Evolutionary conservation across 2,329 filamentous ascomycete genomes (phyloP), one percentile per base, ranked within the genome.

Genomic region (Microcyclosporella mali): DNA sequence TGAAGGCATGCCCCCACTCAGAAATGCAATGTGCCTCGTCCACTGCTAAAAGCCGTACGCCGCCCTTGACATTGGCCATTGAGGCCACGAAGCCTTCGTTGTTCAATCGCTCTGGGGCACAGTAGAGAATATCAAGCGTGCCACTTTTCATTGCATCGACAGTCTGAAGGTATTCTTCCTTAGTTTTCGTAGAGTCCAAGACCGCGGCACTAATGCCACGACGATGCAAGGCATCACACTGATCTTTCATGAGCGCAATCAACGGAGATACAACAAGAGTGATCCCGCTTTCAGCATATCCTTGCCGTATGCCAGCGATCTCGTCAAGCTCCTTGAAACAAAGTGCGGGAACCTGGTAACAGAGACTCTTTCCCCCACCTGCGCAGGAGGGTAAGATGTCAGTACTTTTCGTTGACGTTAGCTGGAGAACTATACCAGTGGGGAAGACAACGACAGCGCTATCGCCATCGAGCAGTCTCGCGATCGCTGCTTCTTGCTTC

Each of bases 11-110:
- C 0, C 54, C 54, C 54, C 45, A 52, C 47, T 77, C 73, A 3
- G 75, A 78, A 30, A 80, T 74, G 46, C 75, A 79, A 50, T 79
- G 75, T 1, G 76, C 75, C 52, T 79, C 75, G 30, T 79, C 76
- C 0, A 79, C 70, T 1, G 74, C 77, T 16, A 81, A 59, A 3
- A 81, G 60, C 2, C 78, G 70, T 1, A 81, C 66, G 6, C 76
- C 76, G 2, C 76, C 77, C 1, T 69, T 69, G 0, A 78, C 70
- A 10, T 69, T 59, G 33, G 73, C 75, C 59, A 81, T 76, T 12
- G 65, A 72, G 35, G 72, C 69, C 4, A 81, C 68, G 37, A 81
- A 81, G 0, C 70, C 71, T 52, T 81, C 77, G 43, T 81, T 81
- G 53, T 79, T 81, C 9, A 81, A 64, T 6, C 75, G 66, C 56